phyloP scores from a whole-genome alignment of 1,284 basidiomycete species.

The Prillingera fragicola region DNA sequence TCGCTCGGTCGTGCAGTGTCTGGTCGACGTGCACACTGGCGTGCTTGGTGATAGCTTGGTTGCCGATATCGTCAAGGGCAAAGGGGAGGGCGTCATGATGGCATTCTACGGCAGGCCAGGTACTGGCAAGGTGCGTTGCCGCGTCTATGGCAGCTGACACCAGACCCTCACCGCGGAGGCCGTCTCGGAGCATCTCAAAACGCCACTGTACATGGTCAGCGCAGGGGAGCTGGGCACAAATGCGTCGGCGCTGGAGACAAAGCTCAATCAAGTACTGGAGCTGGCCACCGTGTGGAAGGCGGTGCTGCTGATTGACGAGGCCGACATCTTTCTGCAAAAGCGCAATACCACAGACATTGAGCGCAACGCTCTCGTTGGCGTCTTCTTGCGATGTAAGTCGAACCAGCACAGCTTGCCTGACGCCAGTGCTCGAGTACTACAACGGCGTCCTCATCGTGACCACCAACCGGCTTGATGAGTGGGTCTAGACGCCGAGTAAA shows the following conservation, averaged over 20 bases:
- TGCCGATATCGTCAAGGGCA: constrained; percentile 17
- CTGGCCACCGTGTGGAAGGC: constrained; percentile 18
- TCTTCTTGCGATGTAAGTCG: constrained; percentile 15
- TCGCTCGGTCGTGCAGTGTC: constrained; percentile 15
- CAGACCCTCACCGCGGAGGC: constrained; percentile 57
- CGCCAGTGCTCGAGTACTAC: constrained; percentile 22
- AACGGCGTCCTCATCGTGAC: constrained; percentile 20
- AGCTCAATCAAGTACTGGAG: constrained; percentile 11
- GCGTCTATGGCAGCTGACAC: background rate
- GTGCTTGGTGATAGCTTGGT: constrained; percentile 14
- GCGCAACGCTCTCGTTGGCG: constrained; percentile 15
- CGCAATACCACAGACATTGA: constrained; percentile 11
- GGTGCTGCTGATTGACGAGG: constrained; percentile 24
- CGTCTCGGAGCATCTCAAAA: constrained; percentile 14
- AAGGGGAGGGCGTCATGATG: constrained; percentile 19
- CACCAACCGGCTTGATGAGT: constrained; percentile 15
- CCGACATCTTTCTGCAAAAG: constrained; percentile 18
- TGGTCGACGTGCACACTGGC: constrained; percentile 20
- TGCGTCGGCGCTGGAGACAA: constrained; percentile 8
- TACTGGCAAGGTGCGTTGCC: constrained; percentile 59
- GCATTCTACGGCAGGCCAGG: constrained; percentile 66
- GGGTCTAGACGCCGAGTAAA: too few species aligned
- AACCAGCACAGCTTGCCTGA: background rate
- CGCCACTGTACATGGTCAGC: constrained; percentile 16
- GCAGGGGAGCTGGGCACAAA: constrained; percentile 16